Conservation (phyloP, 2,329 filamentous ascomycete species). For the Purpureocillium lavendulum region DNA sequence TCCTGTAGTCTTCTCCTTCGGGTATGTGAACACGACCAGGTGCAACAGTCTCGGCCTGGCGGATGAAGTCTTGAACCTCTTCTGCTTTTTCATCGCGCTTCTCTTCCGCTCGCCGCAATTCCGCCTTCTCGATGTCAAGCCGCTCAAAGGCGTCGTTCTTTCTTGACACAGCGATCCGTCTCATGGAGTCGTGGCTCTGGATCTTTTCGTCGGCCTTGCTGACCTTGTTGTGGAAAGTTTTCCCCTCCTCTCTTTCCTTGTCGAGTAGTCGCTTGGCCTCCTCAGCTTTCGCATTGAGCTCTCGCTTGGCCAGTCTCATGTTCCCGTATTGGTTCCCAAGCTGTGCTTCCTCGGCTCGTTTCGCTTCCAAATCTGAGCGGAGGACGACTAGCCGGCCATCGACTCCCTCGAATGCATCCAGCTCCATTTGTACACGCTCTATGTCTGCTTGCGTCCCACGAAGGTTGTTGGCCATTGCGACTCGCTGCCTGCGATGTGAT, state of each 20-base stretch:
- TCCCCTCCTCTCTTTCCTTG: constrained; percentile 23
- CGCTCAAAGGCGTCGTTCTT: constrained; percentile 53
- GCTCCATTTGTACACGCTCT: constrained; percentile 39
- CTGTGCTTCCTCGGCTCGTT: constrained; percentile 38
- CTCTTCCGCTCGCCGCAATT: constrained; percentile 34
- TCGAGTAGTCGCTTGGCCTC: constrained; percentile 27
- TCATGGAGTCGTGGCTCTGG: constrained; percentile 36
- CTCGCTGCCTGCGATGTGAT: constrained; percentile 29
- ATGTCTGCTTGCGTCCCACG: constrained; percentile 55
- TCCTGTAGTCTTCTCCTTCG: constrained; percentile 52
- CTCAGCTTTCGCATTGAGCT: constrained; percentile 35
- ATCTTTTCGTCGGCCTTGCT: constrained; percentile 48
- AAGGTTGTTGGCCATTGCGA: constrained; percentile 39
- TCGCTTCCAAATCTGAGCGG: constrained; percentile 46
- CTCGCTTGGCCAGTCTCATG: constrained; percentile 37
- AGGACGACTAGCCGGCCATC: constrained; percentile 58
- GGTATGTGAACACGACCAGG: constrained; percentile 52
- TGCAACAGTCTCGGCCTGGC: constrained; percentile 45
- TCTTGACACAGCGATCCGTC: constrained; percentile 44
- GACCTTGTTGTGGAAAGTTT: constrained; percentile 36
- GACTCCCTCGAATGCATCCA: constrained; percentile 59
- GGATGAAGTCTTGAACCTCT: constrained; percentile 43
- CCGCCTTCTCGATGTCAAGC: constrained; percentile 38
- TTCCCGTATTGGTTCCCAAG: constrained; percentile 48
- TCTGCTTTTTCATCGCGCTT: constrained; percentile 38